Evolutionary conservation across 2,329 filamentous ascomycete genomes (phyloP).

Genomic region (Dothiorella sarmentorum): DNA sequence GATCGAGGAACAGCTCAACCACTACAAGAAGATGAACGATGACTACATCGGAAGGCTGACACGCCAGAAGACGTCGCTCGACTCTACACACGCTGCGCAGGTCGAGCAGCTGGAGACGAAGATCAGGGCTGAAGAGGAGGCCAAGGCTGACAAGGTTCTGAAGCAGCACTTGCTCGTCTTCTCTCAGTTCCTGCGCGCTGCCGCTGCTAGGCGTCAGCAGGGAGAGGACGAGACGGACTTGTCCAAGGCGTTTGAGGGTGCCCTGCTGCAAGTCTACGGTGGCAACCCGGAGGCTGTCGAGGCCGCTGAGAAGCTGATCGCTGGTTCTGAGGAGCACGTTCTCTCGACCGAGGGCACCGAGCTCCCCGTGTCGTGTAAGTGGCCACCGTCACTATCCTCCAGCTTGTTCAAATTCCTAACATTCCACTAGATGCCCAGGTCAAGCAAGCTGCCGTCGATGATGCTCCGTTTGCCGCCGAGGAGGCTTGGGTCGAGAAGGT

Average conservation of each 20-base stretch:
- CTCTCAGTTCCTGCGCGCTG: constrained; percentile 76
- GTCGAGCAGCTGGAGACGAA: constrained; percentile 54
- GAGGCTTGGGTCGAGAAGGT: constrained; percentile 50
- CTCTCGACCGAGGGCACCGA: constrained; percentile 61
- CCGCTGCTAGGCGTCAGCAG: constrained; percentile 69
- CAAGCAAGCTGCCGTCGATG: constrained; percentile 49
- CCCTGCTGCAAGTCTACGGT: constrained; percentile 73
- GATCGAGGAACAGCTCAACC: constrained; percentile 68
- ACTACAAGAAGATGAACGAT: constrained; percentile 72
- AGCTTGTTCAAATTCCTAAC: constrained; percentile 15
- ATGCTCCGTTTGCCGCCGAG: constrained; percentile 54
- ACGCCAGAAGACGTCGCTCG: constrained; percentile 55
- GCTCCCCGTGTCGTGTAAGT: constrained; percentile 70
- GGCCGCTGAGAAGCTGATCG: constrained; percentile 72
- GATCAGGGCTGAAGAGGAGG: constrained; percentile 52
- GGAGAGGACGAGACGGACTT: constrained; percentile 70
- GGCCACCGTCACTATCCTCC: constrained; percentile 9
- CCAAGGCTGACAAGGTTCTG: constrained; percentile 47
- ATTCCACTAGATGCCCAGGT: constrained; percentile 52
- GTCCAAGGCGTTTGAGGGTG: constrained; percentile 76
- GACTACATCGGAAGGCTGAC: constrained; percentile 63
- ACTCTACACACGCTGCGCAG: constrained; percentile 55
- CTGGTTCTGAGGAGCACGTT: constrained; percentile 66
- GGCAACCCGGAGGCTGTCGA: constrained; percentile 72
- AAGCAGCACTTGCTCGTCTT: constrained; percentile 65